A percentile compares a stretch with the other conserved stretches of the same genome.
Evolutionary conservation across 306 rosid species (phyloP).

Genomic region (Inga laurina): DNA sequence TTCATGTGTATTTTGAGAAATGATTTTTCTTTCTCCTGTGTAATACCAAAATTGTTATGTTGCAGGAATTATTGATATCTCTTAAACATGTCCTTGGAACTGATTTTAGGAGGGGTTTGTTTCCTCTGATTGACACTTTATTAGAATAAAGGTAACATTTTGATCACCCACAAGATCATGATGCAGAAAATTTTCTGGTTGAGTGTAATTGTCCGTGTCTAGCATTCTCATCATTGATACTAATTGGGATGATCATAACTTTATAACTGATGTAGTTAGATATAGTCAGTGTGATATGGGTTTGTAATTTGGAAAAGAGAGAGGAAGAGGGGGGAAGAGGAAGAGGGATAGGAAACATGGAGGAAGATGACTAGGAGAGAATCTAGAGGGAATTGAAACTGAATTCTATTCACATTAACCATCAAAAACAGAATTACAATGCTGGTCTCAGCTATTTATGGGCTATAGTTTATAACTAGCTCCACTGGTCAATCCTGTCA

Average conservation of each 20-base stretch:
- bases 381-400: background rate
- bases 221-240: constrained; percentile 15
- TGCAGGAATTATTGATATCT: constrained; percentile 93
- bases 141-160: constrained; percentile 84
- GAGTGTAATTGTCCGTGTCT: constrained; percentile 15
- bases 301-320: background rate
- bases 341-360: no score
- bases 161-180: constrained; percentile 24
- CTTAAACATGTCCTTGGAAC: constrained; percentile 99
- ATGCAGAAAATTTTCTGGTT: background rate
- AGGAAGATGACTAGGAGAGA: background rate
- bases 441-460: background rate
- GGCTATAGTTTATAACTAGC: background rate
- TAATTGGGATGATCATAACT: constrained; percentile 9
- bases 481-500: background rate
- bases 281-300: constrained; percentile 13
- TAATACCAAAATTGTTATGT: constrained; percentile 36
- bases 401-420: background rate
- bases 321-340: background rate
- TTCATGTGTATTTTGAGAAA: constrained; percentile 15
- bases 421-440: background rate
- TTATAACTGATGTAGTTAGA: constrained; percentile 12
- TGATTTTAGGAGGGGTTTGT: constrained; percentile 95
- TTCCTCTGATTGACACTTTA: constrained; percentile 94
- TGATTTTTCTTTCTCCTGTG: constrained; percentile 17